Evolutionary conservation across 495 filamentous ascomycete genomes (phyloP), one percentile per base, ranked within the genome.

Genomic region (Xylaria castorea): DNA sequence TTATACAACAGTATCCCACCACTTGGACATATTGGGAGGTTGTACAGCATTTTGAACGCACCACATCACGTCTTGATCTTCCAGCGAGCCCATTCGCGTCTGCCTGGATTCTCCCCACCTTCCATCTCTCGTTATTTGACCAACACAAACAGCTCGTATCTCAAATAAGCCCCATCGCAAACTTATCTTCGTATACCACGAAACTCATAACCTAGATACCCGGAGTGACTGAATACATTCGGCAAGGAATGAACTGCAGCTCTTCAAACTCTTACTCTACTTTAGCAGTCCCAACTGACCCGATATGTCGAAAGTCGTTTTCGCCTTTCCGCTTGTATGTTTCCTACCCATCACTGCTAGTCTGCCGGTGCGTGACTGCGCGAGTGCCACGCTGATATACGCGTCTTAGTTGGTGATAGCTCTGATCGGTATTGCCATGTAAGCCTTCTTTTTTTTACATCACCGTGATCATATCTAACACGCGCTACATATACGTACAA

Each of bases 401-500:
- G 22, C 12, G 69, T 20, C 22, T 46, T 42, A 73, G 71, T 32
- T 73, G 34, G 60, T 73, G 63, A 16, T 80, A 62, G 74, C 55
- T 66, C 73, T 82, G n/a, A 55, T 75, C 8, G 76, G 70, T 40
- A 55, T 81, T 66, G 75, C 79, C 36, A 81, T 81, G 80, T 81
- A 74, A 70, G 40, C 4, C 25, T n/a, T n/a, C 16, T 3, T 22
- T 25, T 1, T 22, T 44, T 25, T 30, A 34, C 32, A 40, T 42
- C 7, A 2, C n/a, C 27, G 5, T 58, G 16, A 40, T 46, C 7
- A 25, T 38, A 25, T 62, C 65, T 73, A 57, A 73, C 57, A 79
- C 55, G 8, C 4, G 0, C 9, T 32, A 46, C 48, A 89, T 85
- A 69, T 89, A 87, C 75, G 81, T 84, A n/a, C 83, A 85, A 73